Evolutionary conservation across 306 rosid genomes (phyloP), one percentile per base, ranked within the genome.

Genomic region (Quercus alba): DNA sequence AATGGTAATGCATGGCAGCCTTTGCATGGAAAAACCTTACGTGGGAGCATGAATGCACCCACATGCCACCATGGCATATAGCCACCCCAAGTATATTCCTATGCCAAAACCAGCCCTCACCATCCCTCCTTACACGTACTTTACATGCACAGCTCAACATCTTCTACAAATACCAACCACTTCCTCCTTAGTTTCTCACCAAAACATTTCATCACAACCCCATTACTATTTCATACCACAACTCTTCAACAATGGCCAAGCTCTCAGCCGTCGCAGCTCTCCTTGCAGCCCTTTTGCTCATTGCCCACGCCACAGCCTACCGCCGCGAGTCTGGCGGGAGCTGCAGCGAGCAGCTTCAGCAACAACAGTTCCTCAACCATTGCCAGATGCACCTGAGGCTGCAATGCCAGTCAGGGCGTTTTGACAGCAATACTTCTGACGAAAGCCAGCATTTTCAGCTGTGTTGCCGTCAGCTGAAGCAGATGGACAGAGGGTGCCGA

Each of bases 111-210:
- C 5, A 66, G 41, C 9, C 70, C 20, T 52, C 0, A 33, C 49
- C 25, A 67, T 19, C 49, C 0, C 13, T 33, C 14, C 11, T 28
- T 79, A 76, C 78, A 73, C 78, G 78, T 80, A 46, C 78, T 28
- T 8, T 17, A 28, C 83, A 63, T 80, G 78, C 83, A 72, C 21
- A 64, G 38, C 54, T 5, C 15, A 64, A 51, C 9, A 25, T 2
- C 61, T 62, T n/a, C 72, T 67, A 67, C 10, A 67, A 67, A 19
- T 67, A 33, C 26, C 72, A 21, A 19, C 6, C 72, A 64, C 59
- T n/a, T 10, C 23, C 41, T 20, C 64, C 38, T 14, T 10, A 5
- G 13, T 31, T 12, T 56, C 19, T 31, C 26, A 19, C 38, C 72
- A 35, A 67, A 31, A 8, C 15, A 46, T 9, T 46, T 6, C 52